These are phyloP conservation scores for Cnidoscolus chayamansa DNA, from an alignment of 441 rosid genomes.

Conservation along the genomic window DNA sequence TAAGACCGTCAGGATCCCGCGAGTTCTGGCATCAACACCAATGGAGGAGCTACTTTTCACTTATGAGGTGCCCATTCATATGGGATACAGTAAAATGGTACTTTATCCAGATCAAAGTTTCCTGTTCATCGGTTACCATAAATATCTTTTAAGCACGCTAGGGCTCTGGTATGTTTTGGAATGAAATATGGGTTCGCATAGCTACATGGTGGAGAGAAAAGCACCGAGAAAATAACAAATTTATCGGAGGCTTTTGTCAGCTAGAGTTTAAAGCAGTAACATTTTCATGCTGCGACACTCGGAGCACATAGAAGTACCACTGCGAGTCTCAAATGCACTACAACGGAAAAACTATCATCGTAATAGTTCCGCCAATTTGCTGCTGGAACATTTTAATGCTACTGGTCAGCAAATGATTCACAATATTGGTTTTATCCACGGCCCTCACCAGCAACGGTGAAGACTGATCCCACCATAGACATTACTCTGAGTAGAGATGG, in stretches of 20 bases:
- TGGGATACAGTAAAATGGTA: background rate
- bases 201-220: background rate
- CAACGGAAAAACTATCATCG: constrained; percentile 1
- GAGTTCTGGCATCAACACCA: background rate
- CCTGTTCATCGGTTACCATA: background rate
- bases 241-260: background rate
- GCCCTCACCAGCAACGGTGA: too few species aligned
- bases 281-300: background rate
- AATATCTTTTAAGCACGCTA: background rate
- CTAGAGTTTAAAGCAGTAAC: background rate
- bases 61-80: background rate
- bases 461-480: background rate
- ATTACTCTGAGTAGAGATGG: background rate
- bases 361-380: background rate
- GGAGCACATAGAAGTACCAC: background rate
- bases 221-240: background rate
- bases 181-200: too few species aligned
- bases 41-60: constrained; percentile 7
- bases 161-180: too few species aligned
- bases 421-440: too few species aligned
- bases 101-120: background rate
- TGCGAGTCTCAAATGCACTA: background rate
- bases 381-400: background rate
- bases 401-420: too few species aligned
- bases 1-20: background rate